Conservation (phyloP, 345 rosid genomes). For the Raphanus sativus region DNA sequence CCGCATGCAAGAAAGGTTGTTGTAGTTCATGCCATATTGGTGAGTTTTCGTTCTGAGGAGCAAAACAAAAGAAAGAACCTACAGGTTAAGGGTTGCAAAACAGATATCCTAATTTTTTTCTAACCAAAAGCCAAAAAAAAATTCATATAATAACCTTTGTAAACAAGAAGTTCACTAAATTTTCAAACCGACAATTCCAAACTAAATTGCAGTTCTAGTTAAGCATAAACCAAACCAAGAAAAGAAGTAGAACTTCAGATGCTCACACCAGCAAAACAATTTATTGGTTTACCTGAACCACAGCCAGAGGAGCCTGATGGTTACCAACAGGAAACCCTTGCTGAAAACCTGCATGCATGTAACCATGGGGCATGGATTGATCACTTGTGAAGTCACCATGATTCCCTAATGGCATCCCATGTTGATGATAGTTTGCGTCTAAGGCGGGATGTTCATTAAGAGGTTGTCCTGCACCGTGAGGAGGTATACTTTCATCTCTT, state of each 20-base stretch:
- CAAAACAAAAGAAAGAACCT: background rate
- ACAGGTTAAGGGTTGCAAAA: background rate
- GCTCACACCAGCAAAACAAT: background rate
- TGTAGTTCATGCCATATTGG: background rate
- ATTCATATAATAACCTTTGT: background rate
- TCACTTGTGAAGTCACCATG: constrained; percentile 77
- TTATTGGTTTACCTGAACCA: background rate
- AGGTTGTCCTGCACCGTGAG: constrained; percentile 48
- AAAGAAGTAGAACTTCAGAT: background rate
- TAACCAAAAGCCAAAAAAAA: background rate
- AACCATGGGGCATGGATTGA: constrained; percentile 80
- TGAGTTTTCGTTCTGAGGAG: background rate
- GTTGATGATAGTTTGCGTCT: constrained; percentile 74
- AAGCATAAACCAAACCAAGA: background rate
- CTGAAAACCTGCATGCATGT: constrained; percentile 83
- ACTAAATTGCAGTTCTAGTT: background rate
- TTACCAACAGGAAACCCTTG: constrained; percentile 66
- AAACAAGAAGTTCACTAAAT: background rate
- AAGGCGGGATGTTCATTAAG: constrained; percentile 79
- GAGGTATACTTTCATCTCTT: constrained; percentile 58
- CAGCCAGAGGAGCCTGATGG: constrained; percentile 27
- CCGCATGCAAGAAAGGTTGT: background rate
- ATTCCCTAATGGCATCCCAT: constrained; percentile 72
- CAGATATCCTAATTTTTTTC: background rate
- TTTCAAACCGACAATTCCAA: background rate